These are phyloP conservation scores for Macaranga tanarius DNA, from an alignment of 441 rosid species.

Conservation along the genomic window DNA sequence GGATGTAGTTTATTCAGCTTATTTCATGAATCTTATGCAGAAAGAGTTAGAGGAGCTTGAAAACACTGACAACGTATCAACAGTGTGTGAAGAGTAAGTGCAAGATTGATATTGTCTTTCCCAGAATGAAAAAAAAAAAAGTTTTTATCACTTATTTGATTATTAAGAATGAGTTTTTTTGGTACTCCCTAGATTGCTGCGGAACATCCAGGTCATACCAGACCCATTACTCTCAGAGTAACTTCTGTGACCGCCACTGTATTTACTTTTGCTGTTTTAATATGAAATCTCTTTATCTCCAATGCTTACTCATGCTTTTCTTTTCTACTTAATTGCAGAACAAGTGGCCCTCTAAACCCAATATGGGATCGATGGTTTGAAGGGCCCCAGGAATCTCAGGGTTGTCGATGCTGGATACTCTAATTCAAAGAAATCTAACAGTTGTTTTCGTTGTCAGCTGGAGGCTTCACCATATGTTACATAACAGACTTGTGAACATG, in stretches of 20 bases:
- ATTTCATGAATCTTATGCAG: slow-evolving; percentile 40
- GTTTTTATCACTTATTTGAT: neutral
- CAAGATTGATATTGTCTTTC: neutral
- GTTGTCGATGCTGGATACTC: slow-evolving; percentile 72
- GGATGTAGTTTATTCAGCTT: neutral
- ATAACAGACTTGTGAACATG: slow-evolving; percentile 8
- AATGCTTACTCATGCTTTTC: slow-evolving; percentile 5
- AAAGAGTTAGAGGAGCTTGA: slow-evolving; percentile 69
- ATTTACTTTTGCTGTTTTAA: slow-evolving; percentile 6
- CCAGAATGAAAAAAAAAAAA: neutral
- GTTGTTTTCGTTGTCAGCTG: slow-evolving; percentile 18
- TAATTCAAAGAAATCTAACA: slow-evolving; percentile 37
- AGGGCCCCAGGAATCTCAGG: slow-evolving; percentile 63
- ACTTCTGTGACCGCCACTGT: slow-evolving; percentile 23
- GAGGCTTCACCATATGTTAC: slow-evolving; percentile 20
- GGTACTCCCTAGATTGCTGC: slow-evolving; percentile 45
- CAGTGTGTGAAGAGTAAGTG: slow-evolving; percentile 71
- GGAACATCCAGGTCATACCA: slow-evolving; percentile 38
- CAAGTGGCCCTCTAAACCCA: slow-evolving; percentile 56
- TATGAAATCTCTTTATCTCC: slow-evolving; percentile 2
- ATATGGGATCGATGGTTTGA: slow-evolving; percentile 89
- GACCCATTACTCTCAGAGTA: slow-evolving; percentile 80
- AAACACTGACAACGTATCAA: slow-evolving; percentile 45
- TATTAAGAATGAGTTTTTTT: slow-evolving; percentile 18
- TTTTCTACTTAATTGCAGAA: slow-evolving; percentile 42